Percentiles rank a stretch among this genome's conserved stretches.
phyloP scores from a whole-genome alignment of 176 grass and related monocot genomes.

The Ensete ventricosum region DNA sequence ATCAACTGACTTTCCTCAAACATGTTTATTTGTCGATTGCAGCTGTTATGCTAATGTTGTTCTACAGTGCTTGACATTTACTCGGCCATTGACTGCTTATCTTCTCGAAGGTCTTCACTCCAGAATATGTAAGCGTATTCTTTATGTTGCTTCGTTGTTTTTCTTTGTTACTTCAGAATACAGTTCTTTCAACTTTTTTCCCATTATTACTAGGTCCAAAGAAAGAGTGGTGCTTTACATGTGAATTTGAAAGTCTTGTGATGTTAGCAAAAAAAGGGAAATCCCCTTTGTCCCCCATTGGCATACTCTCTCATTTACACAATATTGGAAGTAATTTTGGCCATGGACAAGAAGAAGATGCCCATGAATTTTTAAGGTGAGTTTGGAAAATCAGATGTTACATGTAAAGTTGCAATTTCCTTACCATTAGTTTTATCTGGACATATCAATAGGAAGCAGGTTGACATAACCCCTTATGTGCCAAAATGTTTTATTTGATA shows the following conservation, averaged over 20 bases:
- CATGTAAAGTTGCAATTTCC: not conserved
- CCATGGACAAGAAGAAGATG: conserved; percentile 53
- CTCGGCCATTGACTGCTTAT: conserved; percentile 70
- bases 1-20: conserved; percentile 16
- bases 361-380: conserved; percentile 94
- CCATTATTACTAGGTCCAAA: conserved; percentile 42
- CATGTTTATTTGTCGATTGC: conserved; percentile 30
- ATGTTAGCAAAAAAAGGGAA: conserved; percentile 40
- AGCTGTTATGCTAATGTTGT: conserved; percentile 94
- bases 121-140: conserved; percentile 52
- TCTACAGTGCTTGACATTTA: conserved; percentile 87
- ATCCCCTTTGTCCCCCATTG: conserved; percentile 49
- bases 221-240: conserved; percentile 77
- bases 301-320: conserved; percentile 57
- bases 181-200: not conserved
- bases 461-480: too few species aligned
- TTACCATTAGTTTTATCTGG: not conserved
- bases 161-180: conserved; percentile 10
- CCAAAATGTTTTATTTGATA: too few species aligned
- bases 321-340: conserved; percentile 54
- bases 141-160: conserved; percentile 3
- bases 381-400: not conserved
- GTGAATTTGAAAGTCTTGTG: conserved; percentile 72
- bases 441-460: not conserved
- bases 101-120: conserved; percentile 73